These are phyloP conservation scores for Grosmannia serpens DNA, from an alignment of 2,329 filamentous ascomycete genomes.

Conservation along the genomic window DNA sequence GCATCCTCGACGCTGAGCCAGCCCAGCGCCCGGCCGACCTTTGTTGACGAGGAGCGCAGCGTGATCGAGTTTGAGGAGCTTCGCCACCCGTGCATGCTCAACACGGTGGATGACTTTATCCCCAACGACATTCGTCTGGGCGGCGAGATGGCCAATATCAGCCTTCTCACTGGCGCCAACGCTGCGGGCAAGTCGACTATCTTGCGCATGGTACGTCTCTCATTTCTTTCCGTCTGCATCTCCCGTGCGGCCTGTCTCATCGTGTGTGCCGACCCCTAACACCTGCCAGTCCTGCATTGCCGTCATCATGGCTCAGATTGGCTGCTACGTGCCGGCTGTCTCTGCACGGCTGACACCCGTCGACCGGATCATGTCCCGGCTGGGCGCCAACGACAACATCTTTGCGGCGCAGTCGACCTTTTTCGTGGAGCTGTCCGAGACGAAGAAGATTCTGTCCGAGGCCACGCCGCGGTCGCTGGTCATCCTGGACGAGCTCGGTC, in stretches of 20 bases:
- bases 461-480: conserved; percentile 89
- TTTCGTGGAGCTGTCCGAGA: conserved; percentile 94
- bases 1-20: conserved; percentile 74
- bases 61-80: conserved; percentile 87
- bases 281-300: conserved; percentile 68
- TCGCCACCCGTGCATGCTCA: conserved; percentile 88
- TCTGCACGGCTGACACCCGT: conserved; percentile 79
- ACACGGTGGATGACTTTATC: conserved; percentile 85
- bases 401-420: conserved; percentile 97
- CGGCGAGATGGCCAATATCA: conserved; percentile 70
- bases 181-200: conserved; percentile 96
- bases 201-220: conserved; percentile 65
- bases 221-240: neutral
- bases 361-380: conserved; percentile 95
- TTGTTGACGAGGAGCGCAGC: conserved; percentile 74
- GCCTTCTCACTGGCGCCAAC: conserved; percentile 87
- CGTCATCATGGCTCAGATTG: conserved; percentile 95
- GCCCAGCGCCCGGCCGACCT: conserved; percentile 79
- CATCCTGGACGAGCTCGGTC: conserved; percentile 91
- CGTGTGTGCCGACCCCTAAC: conserved; percentile 17
- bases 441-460: conserved; percentile 93
- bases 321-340: conserved; percentile 77
- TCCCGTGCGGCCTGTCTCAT: no score
- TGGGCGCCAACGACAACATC: conserved; percentile 97
- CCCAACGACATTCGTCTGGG: conserved; percentile 88